Conservation (phyloP, 805 yeast genomes). For the Saccharomycopsis babjevae region DNA sequence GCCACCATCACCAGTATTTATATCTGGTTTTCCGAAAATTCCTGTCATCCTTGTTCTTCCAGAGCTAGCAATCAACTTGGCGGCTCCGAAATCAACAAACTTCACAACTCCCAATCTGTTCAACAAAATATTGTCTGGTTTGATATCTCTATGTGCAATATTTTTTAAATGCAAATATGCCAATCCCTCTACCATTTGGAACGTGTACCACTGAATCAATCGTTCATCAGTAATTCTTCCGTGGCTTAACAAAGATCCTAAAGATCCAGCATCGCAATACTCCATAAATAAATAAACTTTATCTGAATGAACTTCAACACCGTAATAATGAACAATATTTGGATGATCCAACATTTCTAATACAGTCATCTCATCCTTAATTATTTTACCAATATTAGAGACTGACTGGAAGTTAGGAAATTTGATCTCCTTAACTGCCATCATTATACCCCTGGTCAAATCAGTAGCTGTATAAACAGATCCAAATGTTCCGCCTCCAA, state of each 20-base stretch:
- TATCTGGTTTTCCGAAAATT: not conserved
- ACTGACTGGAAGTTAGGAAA: slow-evolving; percentile 83
- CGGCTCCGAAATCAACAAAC: slow-evolving; percentile 97
- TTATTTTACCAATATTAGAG: slow-evolving; percentile 73
- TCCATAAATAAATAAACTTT: slow-evolving; percentile 95
- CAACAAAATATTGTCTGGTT: slow-evolving; percentile 64
- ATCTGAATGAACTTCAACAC: slow-evolving; percentile 95
- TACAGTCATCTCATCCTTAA: slow-evolving; percentile 94
- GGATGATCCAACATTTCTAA: slow-evolving; percentile 93
- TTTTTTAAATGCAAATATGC: slow-evolving; percentile 92
- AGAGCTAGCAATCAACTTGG: slow-evolving; percentile 46
- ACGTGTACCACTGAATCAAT: slow-evolving; percentile 79
- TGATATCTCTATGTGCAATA: slow-evolving; percentile 92
- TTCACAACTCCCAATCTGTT: slow-evolving; percentile 32
- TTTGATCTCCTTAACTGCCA: slow-evolving; percentile 94
- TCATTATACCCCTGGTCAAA: slow-evolving; percentile 86
- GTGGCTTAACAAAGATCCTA: slow-evolving; percentile 74
- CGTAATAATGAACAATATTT: slow-evolving; percentile 90
- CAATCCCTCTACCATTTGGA: slow-evolving; percentile 90
- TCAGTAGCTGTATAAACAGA: slow-evolving; percentile 87
- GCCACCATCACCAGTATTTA: not conserved
- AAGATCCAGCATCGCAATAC: slow-evolving; percentile 90
- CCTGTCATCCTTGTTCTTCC: slow-evolving; percentile 10
- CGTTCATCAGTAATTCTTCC: slow-evolving; percentile 94
- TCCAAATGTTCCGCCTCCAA: slow-evolving; percentile 96